Evolutionary conservation across 1,284 basidiomycete species (phyloP).

Genomic region (Trametes sp.): DNA sequence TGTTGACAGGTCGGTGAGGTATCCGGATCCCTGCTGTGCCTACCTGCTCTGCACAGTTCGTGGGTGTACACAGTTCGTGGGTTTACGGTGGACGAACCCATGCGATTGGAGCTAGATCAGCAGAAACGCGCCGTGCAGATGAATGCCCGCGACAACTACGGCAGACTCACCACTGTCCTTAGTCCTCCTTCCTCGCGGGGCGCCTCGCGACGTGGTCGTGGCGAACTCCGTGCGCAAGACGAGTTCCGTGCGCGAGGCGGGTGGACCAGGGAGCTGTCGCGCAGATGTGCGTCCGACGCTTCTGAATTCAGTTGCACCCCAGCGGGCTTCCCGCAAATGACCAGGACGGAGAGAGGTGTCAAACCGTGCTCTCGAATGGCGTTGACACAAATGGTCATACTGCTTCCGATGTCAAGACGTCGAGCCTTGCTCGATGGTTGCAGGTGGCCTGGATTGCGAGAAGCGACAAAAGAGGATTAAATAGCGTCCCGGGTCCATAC

Average conservation of each 20-base stretch:
- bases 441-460: neutral
- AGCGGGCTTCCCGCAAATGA: too few relatives aligned
- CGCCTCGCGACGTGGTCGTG: neutral
- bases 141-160: too few relatives aligned
- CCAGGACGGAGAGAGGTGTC: too few relatives aligned
- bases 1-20: neutral
- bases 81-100: too few relatives aligned
- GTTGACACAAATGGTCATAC: too few relatives aligned
- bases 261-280: neutral
- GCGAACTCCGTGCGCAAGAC: neutral
- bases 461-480: slow-evolving; percentile 4
- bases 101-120: too few relatives aligned
- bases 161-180: neutral
- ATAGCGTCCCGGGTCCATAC: slow-evolving; percentile 25
- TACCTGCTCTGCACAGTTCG: neutral
- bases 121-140: too few relatives aligned
- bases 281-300: neutral
- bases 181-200: neutral
- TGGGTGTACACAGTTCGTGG: neutral
- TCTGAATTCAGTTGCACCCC: neutral
- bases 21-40: neutral
- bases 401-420: too few relatives aligned
- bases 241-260: neutral
- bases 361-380: too few relatives aligned
- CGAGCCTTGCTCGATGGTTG: too few relatives aligned